Evolutionary conservation across 139 green algal species (phyloP).

Genomic region (Chlorella sp.): DNA sequence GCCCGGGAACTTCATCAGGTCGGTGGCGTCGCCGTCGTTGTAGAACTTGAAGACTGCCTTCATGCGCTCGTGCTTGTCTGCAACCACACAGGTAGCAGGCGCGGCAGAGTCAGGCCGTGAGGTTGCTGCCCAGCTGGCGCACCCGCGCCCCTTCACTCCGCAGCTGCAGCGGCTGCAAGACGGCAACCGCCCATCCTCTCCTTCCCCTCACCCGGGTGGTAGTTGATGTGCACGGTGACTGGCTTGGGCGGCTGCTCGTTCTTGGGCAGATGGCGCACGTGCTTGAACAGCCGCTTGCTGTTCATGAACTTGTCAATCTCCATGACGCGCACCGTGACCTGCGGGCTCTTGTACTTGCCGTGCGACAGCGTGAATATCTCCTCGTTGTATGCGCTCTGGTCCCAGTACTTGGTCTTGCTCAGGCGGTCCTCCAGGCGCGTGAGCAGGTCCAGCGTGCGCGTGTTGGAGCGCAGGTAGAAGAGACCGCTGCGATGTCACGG

Average conservation of each 20-base stretch:
- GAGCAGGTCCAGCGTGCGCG: slow-evolving; percentile 41
- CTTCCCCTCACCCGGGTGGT: slow-evolving; percentile 14
- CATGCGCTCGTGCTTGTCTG: slow-evolving; percentile 86
- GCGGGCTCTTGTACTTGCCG: slow-evolving; percentile 60
- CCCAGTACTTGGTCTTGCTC: slow-evolving; percentile 73
- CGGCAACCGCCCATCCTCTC: background rate
- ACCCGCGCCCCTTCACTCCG: too few species aligned
- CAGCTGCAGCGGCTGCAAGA: too few species aligned
- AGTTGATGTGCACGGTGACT: slow-evolving; percentile 69
- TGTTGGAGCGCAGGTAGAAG: slow-evolving; percentile 76
- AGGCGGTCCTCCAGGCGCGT: slow-evolving; percentile 53
- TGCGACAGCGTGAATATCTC: slow-evolving; percentile 86
- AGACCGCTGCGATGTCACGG: slow-evolving; percentile 46
- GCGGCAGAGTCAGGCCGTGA: background rate
- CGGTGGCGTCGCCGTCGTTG: slow-evolving; percentile 47
- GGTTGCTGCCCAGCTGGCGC: background rate
- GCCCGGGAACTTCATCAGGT: slow-evolving; percentile 71
- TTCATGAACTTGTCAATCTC: slow-evolving; percentile 85
- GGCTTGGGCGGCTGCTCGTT: slow-evolving; percentile 48
- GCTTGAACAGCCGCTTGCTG: slow-evolving; percentile 72
- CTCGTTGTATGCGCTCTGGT: slow-evolving; percentile 87
- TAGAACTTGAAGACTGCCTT: slow-evolving; percentile 67
- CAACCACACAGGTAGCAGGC: background rate
- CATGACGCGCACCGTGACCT: slow-evolving; percentile 68
- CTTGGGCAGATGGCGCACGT: slow-evolving; percentile 46